Evolutionary conservation across 805 yeast species (phyloP).

Genomic region (Metschnikowia similis): DNA sequence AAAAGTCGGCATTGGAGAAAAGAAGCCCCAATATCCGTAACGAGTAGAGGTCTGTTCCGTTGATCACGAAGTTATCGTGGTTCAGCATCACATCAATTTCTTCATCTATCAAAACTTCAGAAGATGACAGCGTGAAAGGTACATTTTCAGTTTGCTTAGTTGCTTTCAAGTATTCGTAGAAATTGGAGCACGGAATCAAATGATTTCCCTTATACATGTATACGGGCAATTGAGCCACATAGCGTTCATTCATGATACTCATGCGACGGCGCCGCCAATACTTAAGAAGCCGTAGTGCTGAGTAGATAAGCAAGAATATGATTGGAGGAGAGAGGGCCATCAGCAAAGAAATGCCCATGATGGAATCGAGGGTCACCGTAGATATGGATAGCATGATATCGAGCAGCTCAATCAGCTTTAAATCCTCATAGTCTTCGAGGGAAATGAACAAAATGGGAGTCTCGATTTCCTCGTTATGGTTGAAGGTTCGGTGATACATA

Average conservation of each 20-base stretch:
- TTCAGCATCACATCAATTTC: not conserved
- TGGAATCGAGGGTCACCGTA: slow-evolving; percentile 35
- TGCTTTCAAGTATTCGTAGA: slow-evolving; percentile 27
- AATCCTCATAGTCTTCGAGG: slow-evolving; percentile 32
- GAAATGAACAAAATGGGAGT: slow-evolving; percentile 54
- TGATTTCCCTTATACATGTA: slow-evolving; percentile 35
- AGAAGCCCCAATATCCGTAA: slow-evolving; percentile 6
- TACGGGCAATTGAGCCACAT: slow-evolving; percentile 34
- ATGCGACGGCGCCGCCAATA: slow-evolving; percentile 23
- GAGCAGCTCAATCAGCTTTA: slow-evolving; percentile 11
- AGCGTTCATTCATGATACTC: slow-evolving; percentile 25
- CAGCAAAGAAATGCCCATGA: slow-evolving; percentile 37
- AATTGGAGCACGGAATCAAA: slow-evolving; percentile 24
- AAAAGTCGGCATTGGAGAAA: slow-evolving; percentile 11
- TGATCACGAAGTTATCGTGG: slow-evolving; percentile 1
- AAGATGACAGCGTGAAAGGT: slow-evolving; percentile 13
- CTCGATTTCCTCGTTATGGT: slow-evolving; percentile 31
- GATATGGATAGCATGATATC: slow-evolving; percentile 17
- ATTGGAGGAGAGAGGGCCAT: slow-evolving; percentile 42
- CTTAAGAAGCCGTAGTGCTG: slow-evolving; percentile 28
- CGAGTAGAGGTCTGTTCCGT: slow-evolving; percentile 8
- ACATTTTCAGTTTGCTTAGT: slow-evolving; percentile 26
- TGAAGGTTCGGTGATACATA: slow-evolving; percentile 48
- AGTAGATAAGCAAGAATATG: slow-evolving; percentile 32
- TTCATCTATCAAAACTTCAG: slow-evolving; percentile 9